Evolutionary conservation across 2,329 filamentous ascomycete species (phyloP).

Genomic region (Hysterium pulicare): DNA sequence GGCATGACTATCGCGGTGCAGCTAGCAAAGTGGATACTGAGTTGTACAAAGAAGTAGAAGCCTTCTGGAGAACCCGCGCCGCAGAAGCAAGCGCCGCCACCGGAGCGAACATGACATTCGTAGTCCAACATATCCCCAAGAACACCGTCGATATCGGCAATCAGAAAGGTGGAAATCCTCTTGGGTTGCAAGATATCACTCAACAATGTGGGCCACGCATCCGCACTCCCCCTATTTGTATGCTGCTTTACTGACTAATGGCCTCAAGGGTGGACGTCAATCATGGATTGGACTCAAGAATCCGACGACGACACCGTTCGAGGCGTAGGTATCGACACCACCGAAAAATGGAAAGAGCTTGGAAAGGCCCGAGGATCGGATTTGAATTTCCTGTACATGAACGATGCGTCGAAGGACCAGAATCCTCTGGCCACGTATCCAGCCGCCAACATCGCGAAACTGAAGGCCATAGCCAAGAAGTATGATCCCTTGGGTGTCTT

Average conservation of each 20-base stretch:
- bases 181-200: neutral
- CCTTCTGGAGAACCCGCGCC: neutral
- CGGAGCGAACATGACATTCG: neutral
- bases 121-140: neutral
- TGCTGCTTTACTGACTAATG: neutral
- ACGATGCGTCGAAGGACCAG: conserved; percentile 22
- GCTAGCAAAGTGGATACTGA: neutral
- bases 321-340: neutral
- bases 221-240: too few relatives aligned
- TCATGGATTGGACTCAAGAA: neutral
- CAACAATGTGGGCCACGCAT: neutral
- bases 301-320: neutral
- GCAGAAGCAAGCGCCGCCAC: neutral
- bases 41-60: neutral
- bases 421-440: conserved; percentile 23
- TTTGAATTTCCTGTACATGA: conserved; percentile 17
- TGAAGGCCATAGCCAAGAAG: conserved; percentile 17
- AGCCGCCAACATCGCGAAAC: conserved; percentile 12
- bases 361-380: neutral
- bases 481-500: conserved; percentile 25
- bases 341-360: neutral
- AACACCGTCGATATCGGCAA: neutral
- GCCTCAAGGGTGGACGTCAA: neutral
- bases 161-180: neutral
- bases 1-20: conserved; percentile 1